These are phyloP conservation scores for Penicillium cataractarum DNA, from an alignment of 495 filamentous ascomycete genomes.

Conservation along the genomic window DNA sequence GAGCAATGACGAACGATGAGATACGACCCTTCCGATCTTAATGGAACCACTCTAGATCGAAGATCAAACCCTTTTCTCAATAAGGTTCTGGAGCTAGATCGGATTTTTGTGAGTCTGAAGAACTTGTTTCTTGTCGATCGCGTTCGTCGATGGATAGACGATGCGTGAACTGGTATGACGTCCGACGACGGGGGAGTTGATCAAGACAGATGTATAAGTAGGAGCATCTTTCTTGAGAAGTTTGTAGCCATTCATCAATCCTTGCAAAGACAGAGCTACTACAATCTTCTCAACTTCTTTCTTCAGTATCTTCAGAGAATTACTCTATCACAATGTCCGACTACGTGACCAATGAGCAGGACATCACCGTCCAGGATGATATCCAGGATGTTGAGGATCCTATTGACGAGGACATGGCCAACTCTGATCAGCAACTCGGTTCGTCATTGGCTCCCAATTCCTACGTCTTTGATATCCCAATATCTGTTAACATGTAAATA, in stretches of 20 bases:
- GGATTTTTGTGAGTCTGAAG: not conserved
- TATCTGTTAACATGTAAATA: not conserved
- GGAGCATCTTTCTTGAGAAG: not conserved
- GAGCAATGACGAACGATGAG: slow-evolving; percentile 2
- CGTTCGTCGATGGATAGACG: not conserved
- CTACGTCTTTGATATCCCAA: not conserved
- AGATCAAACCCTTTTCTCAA: not conserved
- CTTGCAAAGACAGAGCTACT: not conserved
- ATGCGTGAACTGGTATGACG: not conserved
- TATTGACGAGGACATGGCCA: not conserved
- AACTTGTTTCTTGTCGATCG: slow-evolving; percentile 4
- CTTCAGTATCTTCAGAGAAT: not conserved
- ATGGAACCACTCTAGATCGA: not conserved
- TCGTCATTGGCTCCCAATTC: not conserved
- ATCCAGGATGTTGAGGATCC: not conserved
- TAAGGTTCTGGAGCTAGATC: not conserved
- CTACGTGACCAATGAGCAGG: not conserved
- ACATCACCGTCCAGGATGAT: slow-evolving; percentile 3
- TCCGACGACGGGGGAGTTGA: not conserved
- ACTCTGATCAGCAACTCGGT: slow-evolving; percentile 7
- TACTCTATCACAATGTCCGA: not conserved
- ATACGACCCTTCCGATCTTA: not conserved
- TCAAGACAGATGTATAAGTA: not conserved
- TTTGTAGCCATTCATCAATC: not conserved
- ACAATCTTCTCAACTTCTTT: not conserved